Evolutionary conservation across 768 basidiomycete species (phyloP).

Genomic region (Scleroderma citrinum): DNA sequence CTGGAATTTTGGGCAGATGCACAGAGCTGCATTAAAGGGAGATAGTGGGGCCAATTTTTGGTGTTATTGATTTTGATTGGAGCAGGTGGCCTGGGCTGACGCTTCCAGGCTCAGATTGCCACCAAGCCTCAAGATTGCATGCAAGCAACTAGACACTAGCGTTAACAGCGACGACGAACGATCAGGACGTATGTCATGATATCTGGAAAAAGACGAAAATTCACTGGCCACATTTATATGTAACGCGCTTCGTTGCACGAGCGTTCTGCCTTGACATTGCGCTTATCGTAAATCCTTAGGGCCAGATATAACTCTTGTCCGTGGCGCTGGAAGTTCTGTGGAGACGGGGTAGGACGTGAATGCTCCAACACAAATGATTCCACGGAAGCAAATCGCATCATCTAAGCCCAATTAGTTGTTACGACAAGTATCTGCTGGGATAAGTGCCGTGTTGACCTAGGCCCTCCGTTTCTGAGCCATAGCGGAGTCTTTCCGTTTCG

Average conservation of each 20-base stretch:
- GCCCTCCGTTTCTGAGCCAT: neutral
- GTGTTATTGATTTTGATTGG: neutral
- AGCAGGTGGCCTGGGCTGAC: neutral
- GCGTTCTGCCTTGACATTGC: too few species aligned
- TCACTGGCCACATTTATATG: too few species aligned
- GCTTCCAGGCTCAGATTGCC: too few species aligned
- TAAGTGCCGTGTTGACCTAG: neutral
- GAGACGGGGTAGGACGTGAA: neutral
- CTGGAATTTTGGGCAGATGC: neutral
- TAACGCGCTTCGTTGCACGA: too few species aligned
- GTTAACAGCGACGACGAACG: too few species aligned
- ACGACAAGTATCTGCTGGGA: neutral
- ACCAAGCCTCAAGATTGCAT: too few species aligned
- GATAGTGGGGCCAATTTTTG: neutral
- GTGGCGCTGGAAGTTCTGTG: neutral
- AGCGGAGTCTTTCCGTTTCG: neutral
- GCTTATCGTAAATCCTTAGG: neutral
- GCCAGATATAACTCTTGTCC: neutral
- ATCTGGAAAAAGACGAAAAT: too few species aligned
- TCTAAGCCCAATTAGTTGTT: neutral
- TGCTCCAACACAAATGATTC: neutral
- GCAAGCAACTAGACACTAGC: too few species aligned
- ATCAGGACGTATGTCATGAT: too few species aligned
- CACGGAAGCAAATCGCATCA: slow-evolving; percentile 6
- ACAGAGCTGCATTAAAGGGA: neutral